These are phyloP conservation scores for Candida oleophila DNA, from an alignment of 805 yeast genomes.

Conservation along the genomic window DNA sequence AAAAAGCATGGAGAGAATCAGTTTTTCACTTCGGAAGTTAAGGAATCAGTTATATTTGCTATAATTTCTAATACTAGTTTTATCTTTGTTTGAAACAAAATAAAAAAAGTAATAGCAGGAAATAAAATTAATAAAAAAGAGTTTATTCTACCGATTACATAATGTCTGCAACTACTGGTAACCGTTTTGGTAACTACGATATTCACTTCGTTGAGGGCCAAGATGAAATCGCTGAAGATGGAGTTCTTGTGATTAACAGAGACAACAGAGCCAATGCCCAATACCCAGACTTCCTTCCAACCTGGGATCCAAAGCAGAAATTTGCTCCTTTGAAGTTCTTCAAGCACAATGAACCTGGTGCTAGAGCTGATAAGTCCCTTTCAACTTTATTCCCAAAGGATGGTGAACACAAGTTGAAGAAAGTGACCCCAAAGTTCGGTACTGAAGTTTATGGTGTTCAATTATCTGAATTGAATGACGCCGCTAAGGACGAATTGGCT, in stretches of 20 bases:
- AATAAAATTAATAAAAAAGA: no score
- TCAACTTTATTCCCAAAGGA: constrained; percentile 49
- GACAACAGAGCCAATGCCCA: constrained; percentile 31
- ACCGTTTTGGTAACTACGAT: constrained; percentile 35
- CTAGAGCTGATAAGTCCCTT: constrained; percentile 58
- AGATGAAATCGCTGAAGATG: constrained; percentile 49
- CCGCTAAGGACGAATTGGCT: constrained; percentile 69
- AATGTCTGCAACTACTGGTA: constrained; percentile 2
- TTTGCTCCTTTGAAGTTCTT: constrained; percentile 52
- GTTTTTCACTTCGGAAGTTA: no score
- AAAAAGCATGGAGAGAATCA: neutral
- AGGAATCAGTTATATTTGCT: no score
- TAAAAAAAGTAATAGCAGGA: no score
- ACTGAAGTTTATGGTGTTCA: constrained; percentile 62
- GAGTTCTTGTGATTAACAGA: constrained; percentile 46
- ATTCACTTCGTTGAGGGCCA: constrained; percentile 52
- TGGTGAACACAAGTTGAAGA: constrained; percentile 28
- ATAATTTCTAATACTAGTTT: no score
- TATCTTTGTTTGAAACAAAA: no score
- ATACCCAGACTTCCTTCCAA: constrained; percentile 62
- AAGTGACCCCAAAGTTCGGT: constrained; percentile 69
- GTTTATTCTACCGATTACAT: no score
- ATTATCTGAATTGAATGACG: constrained; percentile 49
- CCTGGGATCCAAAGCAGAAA: constrained; percentile 63
- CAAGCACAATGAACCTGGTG: constrained; percentile 63